Evolutionary conservation across 2,329 filamentous ascomycete genomes (phyloP), one percentile per base, ranked within the genome.

Genomic region (Nannizziopsis barbatae): DNA sequence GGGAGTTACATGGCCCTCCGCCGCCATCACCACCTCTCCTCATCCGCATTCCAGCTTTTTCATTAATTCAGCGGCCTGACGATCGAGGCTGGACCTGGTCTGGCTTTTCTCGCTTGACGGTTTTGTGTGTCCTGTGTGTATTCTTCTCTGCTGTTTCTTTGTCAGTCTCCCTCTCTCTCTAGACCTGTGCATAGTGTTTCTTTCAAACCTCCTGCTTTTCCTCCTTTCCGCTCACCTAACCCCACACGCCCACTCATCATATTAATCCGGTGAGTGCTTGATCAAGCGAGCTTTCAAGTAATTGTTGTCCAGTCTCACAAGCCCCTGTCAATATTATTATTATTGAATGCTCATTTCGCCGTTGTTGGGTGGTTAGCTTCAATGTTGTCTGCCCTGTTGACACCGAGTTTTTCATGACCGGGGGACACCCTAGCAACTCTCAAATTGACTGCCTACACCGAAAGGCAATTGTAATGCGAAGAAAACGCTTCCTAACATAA

Each of bases 41-140:
- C 17, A 18, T 47, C 17, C 31, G 7, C 7, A 27, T 31, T 45
- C 14, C 35, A 31, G 39, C 15, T 33, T 22, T 47, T 12, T 12
- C 10, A 15, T 20, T 37, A 17, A 37, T 37, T 45, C 20, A n/a
- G 44, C 39, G 44, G 44, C 44, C 44, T 46, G 44, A 46, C 44
- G 36, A 40, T 46, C 44, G 44, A 46, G 44, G 44, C 44, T 31
- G 44, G 44, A 32, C 44, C 44, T 46, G 36, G 36, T 46, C 45
- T 47, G 45, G 37, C 27, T 36, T 36, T 36, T 12, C 33, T 11
- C 5, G 33, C 33, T 36, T 47, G 36, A n/a, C 12, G 14, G 38
- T 27, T 5, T 41, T n/a, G n/a, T 20, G 12, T 22, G 42, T 22
- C 6, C 37, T 40, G 37, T 40, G 14, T 7, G 30, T 44, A n/a